Conservation (phyloP, 345 rosid genomes). For the Lumnitzera racemosa region DNA sequence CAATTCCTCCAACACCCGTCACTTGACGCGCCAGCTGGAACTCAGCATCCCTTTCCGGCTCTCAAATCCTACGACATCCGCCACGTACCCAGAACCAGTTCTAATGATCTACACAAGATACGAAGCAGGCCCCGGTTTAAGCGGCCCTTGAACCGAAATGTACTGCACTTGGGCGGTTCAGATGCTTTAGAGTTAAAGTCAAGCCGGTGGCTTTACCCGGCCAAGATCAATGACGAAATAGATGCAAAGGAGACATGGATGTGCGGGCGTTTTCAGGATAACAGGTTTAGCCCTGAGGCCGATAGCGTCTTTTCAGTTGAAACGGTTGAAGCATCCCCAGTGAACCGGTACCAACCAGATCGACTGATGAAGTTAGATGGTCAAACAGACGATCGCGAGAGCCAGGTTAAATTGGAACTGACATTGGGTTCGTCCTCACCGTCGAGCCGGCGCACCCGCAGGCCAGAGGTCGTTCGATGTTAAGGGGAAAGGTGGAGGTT, state of each 20-base stretch:
- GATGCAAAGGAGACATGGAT: not conserved
- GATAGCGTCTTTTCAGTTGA: slow-evolving; percentile 24
- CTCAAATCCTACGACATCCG: slow-evolving; percentile 51
- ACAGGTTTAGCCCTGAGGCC: slow-evolving; percentile 3
- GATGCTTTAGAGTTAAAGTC: not conserved
- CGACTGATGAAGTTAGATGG: slow-evolving; percentile 2
- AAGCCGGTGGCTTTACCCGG: slow-evolving; percentile 4
- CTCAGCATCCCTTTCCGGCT: slow-evolving; percentile 25
- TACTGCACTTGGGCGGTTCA: too few relatives aligned
- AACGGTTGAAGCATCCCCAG: slow-evolving; percentile 19
- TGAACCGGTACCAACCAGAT: slow-evolving; percentile 4
- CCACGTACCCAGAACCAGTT: slow-evolving; percentile 40
- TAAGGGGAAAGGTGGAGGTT: not conserved
- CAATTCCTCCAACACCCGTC: slow-evolving; percentile 17
- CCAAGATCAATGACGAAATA: slow-evolving; percentile 1
- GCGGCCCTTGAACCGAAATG: not conserved
- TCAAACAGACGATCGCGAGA: not conserved
- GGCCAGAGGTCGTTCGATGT: slow-evolving; percentile 1
- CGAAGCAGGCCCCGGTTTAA: slow-evolving; percentile 27
- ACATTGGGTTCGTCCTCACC: slow-evolving; percentile 18
- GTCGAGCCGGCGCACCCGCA: not conserved
- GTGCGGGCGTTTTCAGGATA: too few relatives aligned
- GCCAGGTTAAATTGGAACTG: slow-evolving; percentile 20
- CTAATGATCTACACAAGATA: slow-evolving; percentile 14
- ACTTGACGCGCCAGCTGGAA: slow-evolving; percentile 5